Conservation (phyloP, 2,329 filamentous ascomycete species). For the Passalora sequoiae region DNA sequence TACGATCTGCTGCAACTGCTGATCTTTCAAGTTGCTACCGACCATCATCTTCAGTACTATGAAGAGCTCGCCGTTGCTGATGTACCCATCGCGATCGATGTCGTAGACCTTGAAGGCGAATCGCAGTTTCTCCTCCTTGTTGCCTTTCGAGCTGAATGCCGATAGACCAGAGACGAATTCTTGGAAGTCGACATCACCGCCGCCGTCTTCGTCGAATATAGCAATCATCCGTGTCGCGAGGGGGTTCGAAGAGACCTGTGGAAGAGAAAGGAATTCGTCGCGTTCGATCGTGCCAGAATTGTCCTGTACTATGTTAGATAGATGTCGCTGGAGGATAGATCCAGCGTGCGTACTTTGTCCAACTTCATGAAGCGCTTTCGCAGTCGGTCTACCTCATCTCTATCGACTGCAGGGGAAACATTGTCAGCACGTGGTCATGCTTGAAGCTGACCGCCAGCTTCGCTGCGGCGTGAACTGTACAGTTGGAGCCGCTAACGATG, state of each 20-base stretch:
- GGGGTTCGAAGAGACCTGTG: slow-evolving; percentile 96
- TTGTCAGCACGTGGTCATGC: slow-evolving; percentile 17
- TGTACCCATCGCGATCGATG: slow-evolving; percentile 96
- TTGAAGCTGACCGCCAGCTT: too few relatives aligned
- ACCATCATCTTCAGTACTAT: slow-evolving; percentile 99
- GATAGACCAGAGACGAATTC: slow-evolving; percentile 95
- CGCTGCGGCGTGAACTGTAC: slow-evolving; percentile 44
- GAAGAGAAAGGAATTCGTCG: slow-evolving; percentile 93
- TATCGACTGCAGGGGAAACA: slow-evolving; percentile 63
- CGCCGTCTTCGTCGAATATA: slow-evolving; percentile 97
- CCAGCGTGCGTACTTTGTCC: slow-evolving; percentile 66
- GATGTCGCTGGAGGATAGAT: background rate
- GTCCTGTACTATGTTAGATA: slow-evolving; percentile 55
- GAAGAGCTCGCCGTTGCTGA: slow-evolving; percentile 97
- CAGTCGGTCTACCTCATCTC: slow-evolving; percentile 91
- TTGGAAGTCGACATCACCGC: slow-evolving; percentile 96
- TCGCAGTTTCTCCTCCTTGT: slow-evolving; percentile 96
- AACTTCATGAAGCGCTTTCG: slow-evolving; percentile 99
- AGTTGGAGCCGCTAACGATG: slow-evolving; percentile 95
- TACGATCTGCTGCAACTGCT: slow-evolving; percentile 97
- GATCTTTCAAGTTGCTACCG: slow-evolving; percentile 96
- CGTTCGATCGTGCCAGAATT: slow-evolving; percentile 98
- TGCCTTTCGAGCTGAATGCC: slow-evolving; percentile 95
- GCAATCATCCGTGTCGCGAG: slow-evolving; percentile 98
- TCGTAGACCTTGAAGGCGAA: slow-evolving; percentile 99